Conservation (phyloP, 2,329 filamentous ascomycete genomes). For the Sordariomycetes sp. region DNA sequence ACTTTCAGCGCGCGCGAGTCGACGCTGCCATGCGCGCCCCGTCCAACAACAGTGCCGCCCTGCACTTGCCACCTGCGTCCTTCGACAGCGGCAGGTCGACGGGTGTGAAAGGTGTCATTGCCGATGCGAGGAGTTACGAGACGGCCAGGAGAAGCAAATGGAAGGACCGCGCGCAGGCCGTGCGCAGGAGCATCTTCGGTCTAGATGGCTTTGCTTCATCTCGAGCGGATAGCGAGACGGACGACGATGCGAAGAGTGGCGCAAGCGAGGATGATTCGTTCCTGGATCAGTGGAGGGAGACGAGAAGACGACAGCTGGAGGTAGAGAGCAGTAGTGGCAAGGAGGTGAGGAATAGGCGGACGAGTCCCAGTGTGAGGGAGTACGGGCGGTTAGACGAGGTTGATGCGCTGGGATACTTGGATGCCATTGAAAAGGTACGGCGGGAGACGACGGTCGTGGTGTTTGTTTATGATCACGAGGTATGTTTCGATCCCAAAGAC, state of each 20-base stretch:
- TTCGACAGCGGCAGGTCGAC: constrained; percentile 65
- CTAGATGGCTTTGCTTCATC: constrained; percentile 18
- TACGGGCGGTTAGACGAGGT: constrained; percentile 78
- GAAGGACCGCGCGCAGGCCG: constrained; percentile 40
- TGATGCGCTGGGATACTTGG: constrained; percentile 86
- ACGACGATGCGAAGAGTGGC: constrained; percentile 29
- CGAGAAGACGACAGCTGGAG: constrained; percentile 69
- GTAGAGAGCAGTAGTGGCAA: constrained; percentile 42
- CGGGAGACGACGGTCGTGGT: constrained; percentile 81
- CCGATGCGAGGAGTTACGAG: constrained; percentile 71
- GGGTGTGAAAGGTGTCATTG: constrained; percentile 80
- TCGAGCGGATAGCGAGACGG: constrained; percentile 33
- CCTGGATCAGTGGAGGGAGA: constrained; percentile 76
- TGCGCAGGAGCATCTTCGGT: constrained; percentile 47
- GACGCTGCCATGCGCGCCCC: constrained; percentile 58
- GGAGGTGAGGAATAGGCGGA: constrained; percentile 53
- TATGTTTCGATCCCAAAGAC: constrained; percentile 35
- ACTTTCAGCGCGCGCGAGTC: constrained; percentile 43
- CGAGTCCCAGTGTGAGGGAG: constrained; percentile 66
- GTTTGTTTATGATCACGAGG: constrained; percentile 82
- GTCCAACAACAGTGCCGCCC: constrained; percentile 32
- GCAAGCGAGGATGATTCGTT: constrained; percentile 69
- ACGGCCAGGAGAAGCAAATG: constrained; percentile 50
- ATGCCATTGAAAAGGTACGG: constrained; percentile 85
- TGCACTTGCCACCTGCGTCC: constrained; percentile 52